Percentiles rank a stretch among this genome's conserved stretches.
Conservation (phyloP, 1,139 yeast genomes). For the Komagataea norvegica region DNA sequence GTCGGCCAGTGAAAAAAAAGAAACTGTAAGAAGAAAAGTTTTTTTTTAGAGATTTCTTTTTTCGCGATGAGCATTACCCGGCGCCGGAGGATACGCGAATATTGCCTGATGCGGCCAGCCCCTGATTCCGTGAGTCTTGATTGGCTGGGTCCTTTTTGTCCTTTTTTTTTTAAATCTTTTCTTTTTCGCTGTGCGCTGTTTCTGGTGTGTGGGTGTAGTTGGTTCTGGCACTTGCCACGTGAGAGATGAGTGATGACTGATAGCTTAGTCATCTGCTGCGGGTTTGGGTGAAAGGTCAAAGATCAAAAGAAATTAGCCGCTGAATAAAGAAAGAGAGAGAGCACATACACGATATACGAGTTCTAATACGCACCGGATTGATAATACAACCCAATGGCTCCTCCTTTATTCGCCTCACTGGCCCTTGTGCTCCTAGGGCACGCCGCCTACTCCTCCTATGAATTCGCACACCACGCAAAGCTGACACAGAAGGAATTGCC, state of each 20-base stretch:
- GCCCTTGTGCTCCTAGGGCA: slow-evolving; percentile 7
- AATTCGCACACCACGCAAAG: slow-evolving; percentile 9
- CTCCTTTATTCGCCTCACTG: background rate
- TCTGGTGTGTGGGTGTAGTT: background rate
- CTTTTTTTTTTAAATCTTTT: too few species aligned
- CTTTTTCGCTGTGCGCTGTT: too few species aligned
- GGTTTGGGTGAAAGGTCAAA: too few species aligned
- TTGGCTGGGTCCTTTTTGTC: too few species aligned
- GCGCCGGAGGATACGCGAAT: too few species aligned
- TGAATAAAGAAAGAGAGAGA: too few species aligned
- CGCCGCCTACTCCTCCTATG: slow-evolving; percentile 15
- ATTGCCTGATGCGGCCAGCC: background rate
- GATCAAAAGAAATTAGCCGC: background rate
- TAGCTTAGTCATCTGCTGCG: too few species aligned
- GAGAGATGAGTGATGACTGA: too few species aligned
- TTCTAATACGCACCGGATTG: too few species aligned
- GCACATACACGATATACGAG: too few species aligned
- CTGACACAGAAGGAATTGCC: slow-evolving; percentile 2
- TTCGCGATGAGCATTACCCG: slow-evolving; percentile 2
- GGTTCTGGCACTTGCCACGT: too few species aligned
- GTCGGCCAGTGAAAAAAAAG: background rate
- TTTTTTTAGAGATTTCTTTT: background rate
- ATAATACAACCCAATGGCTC: background rate
- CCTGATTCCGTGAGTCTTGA: background rate
- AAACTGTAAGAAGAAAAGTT: background rate